Evolutionary conservation across 352 stramenopile species (phyloP), one percentile per base, ranked within the genome.

Genomic region (Phytopythium montanum): DNA sequence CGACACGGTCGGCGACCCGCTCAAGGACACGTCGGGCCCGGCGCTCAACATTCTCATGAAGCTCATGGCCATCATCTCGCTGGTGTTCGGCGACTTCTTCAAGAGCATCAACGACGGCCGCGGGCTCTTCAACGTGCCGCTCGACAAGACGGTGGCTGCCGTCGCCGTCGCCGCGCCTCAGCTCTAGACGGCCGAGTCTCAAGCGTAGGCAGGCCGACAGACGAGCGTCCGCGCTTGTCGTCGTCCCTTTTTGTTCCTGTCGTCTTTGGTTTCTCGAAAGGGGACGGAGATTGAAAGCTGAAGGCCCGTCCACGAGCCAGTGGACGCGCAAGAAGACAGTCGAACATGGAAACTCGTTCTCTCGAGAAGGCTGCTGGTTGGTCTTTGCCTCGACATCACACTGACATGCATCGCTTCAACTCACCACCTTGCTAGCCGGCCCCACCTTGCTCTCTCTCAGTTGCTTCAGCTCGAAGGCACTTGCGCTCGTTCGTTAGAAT

Each of bases 31-130:
- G 31, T 99, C 95, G n/a, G 97, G 97, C 65, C 97, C 97, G 44
- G 95, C 97, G 53, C 85, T 99, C 52, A 99, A 99, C 85, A 99
- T 99, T 84, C 78, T 99, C 56, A 99, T 99, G 96, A 99, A 99
- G 90, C 75, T 99, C 42, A 99, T 99, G 96, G 97, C 97, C 62
- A 98, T 99, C 61, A 96, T 99, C 64, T 99, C 95, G 69, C 82
- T 99, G 50, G 97, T 99, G 23, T 99, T 99, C 71, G 97, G 97
- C 42, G 95, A 99, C 72, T 99, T 98, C 69, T 99, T 99, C 81
- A 98, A 97, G 82, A 95, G 95, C 66, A 97, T 98, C 81, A 99
- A 99, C 78, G 75, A 86, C 61, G 97, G 97, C 70, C 80, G 83
- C 56, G 97, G 97, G 71, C 62, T 98, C 61, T 89, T 99, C 65